phyloP scores from a whole-genome alignment of 1,139 yeast species.

The Saccharomycopsis hybrid region DNA sequence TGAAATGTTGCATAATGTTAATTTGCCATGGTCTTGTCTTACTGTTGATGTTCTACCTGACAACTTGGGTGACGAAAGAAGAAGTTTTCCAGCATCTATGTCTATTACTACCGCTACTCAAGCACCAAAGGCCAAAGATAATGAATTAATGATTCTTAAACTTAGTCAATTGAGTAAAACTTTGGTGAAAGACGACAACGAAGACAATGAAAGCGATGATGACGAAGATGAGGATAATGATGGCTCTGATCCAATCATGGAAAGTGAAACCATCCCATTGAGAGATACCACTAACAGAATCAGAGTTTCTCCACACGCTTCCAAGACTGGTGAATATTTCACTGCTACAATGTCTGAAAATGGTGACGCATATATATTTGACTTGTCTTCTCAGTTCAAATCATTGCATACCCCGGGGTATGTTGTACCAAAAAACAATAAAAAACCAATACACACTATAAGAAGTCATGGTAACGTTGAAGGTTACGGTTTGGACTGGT shows the following conservation, averaged over 20 bases:
- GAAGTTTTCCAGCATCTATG: constrained; percentile 82
- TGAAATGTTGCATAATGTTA: constrained; percentile 92
- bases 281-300: constrained; percentile 85
- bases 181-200: constrained; percentile 69
- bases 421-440: constrained; percentile 67
- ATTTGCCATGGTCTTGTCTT: constrained; percentile 95
- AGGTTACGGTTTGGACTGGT: constrained; percentile 98
- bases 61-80: constrained; percentile 77
- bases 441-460: constrained; percentile 81
- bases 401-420: constrained; percentile 88
- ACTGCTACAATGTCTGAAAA: constrained; percentile 87
- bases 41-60: constrained; percentile 89
- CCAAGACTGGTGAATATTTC: constrained; percentile 70
- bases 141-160: constrained; percentile 80
- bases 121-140: constrained; percentile 80
- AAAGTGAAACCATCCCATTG: constrained; percentile 70
- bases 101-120: constrained; percentile 91
- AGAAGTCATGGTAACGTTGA: constrained; percentile 89
- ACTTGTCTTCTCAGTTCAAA: constrained; percentile 68
- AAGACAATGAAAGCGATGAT: constrained; percentile 61
- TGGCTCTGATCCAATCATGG: constrained; percentile 77
- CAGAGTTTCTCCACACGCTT: constrained; percentile 75
- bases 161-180: constrained; percentile 80
- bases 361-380: constrained; percentile 86
- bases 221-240: constrained; percentile 66